Percentiles rank a stretch among this genome's conserved stretches.
These are phyloP conservation scores for Apiosordaria backusii DNA, from an alignment of 495 filamentous ascomycete species.

Conservation along the genomic window DNA sequence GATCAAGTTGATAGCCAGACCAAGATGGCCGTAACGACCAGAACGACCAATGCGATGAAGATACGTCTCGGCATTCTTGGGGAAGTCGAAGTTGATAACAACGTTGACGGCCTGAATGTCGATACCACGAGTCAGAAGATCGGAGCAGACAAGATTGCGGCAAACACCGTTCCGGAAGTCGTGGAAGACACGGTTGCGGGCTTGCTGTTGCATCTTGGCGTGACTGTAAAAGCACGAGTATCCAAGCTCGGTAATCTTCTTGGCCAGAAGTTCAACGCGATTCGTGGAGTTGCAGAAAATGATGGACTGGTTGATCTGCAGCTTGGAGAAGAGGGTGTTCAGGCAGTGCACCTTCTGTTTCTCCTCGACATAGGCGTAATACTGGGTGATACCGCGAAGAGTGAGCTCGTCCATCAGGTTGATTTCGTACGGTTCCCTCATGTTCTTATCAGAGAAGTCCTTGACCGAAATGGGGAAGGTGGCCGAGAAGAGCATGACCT, in stretches of 20 bases:
- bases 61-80: slow-evolving; percentile 99
- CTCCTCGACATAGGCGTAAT: slow-evolving; percentile 98
- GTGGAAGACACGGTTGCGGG: slow-evolving; percentile 97
- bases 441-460: slow-evolving; percentile 96
- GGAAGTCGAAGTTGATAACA: slow-evolving; percentile 99
- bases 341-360: slow-evolving; percentile 99
- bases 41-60: slow-evolving; percentile 98
- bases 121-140: slow-evolving; percentile 96
- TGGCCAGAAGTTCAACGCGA: slow-evolving; percentile 92
- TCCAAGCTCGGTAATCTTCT: slow-evolving; percentile 98
- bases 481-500: slow-evolving; percentile 98
- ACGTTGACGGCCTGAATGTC: slow-evolving; percentile 99
- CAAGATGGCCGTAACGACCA: slow-evolving; percentile 93
- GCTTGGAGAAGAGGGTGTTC: slow-evolving; percentile 97
- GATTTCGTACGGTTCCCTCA: slow-evolving; percentile 94
- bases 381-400: slow-evolving; percentile 95
- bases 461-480: slow-evolving; percentile 97
- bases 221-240: slow-evolving; percentile 99
- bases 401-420: slow-evolving; percentile 99
- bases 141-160: slow-evolving; percentile 96
- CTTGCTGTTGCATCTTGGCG: slow-evolving; percentile 95
- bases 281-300: slow-evolving; percentile 99
- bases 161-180: slow-evolving; percentile 98
- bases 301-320: slow-evolving; percentile 99
- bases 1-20: slow-evolving; percentile 97